phyloP scores from a whole-genome alignment of 768 basidiomycete genomes.

The Daedalea quercina region DNA sequence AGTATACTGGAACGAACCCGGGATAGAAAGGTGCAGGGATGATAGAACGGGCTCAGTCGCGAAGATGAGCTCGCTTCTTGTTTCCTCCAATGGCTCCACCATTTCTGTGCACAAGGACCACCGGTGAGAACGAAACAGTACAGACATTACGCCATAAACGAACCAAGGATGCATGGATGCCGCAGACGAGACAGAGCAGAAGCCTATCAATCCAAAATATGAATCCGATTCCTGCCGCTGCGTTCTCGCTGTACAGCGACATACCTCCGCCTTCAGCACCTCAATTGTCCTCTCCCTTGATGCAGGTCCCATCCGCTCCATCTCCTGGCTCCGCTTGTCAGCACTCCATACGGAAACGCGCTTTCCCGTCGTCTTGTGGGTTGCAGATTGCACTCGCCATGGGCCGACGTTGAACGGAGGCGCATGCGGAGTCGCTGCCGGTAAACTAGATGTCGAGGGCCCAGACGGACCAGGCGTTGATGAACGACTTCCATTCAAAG shows the following conservation, averaged over 20 bases:
- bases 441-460: constrained; percentile 29
- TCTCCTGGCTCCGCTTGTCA: constrained; percentile 74
- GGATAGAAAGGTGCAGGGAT: constrained; percentile 72
- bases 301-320: constrained; percentile 57
- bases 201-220: constrained; percentile 60
- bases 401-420: constrained; percentile 69
- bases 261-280: constrained; percentile 85
- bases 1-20: constrained; percentile 48
- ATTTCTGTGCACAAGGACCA: constrained; percentile 54
- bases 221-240: too few relatives aligned
- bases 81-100: constrained; percentile 96
- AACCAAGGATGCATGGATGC: constrained; percentile 90
- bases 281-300: constrained; percentile 75
- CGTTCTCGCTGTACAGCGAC: constrained; percentile 9
- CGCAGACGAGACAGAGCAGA: constrained; percentile 77
- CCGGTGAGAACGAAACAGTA: not conserved
- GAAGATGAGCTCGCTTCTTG: constrained; percentile 81
- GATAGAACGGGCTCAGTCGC: constrained; percentile 89
- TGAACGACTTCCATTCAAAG: constrained; percentile 28
- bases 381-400: constrained; percentile 84
- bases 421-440: constrained; percentile 32
- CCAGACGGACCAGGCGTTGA: constrained; percentile 26
- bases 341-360: constrained; percentile 90
- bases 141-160: constrained; percentile 11
- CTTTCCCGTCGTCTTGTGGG: constrained; percentile 86